Evolutionary conservation across 2,329 filamentous ascomycete species (phyloP).

Genomic region (Aspergillus pseudonomiae): DNA sequence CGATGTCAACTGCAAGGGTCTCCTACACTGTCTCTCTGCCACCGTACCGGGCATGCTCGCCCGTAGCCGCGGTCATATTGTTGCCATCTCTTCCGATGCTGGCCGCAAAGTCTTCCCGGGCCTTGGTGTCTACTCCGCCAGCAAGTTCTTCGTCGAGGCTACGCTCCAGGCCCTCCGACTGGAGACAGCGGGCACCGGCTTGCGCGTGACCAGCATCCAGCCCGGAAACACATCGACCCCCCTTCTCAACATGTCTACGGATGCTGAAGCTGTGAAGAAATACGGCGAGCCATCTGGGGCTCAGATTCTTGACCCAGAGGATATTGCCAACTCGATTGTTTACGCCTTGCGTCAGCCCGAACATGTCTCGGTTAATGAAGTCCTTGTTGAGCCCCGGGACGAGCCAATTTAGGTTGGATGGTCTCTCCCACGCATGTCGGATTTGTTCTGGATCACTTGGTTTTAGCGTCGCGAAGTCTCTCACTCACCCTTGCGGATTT

Average conservation of each 20-base stretch:
- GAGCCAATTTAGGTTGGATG: conserved; percentile 63
- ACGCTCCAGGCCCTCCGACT: conserved; percentile 74
- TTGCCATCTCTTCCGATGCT: conserved; percentile 80
- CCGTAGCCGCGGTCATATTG: conserved; percentile 71
- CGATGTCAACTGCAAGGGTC: conserved; percentile 84
- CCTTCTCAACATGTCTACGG: conserved; percentile 73
- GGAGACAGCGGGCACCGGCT: conserved; percentile 73
- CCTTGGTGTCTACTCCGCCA: conserved; percentile 78
- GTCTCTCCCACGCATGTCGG: not conserved
- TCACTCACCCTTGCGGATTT: not conserved
- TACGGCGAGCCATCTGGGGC: conserved; percentile 76
- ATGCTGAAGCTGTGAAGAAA: conserved; percentile 75
- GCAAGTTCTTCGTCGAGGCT: conserved; percentile 84
- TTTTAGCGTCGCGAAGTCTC: not conserved
- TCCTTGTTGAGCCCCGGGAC: conserved; percentile 76
- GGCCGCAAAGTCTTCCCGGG: conserved; percentile 82
- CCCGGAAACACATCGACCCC: conserved; percentile 77
- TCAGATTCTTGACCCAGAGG: conserved; percentile 71
- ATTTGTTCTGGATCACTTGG: not conserved
- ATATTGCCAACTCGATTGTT: conserved; percentile 73
- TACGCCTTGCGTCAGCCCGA: conserved; percentile 74
- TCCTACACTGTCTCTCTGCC: conserved; percentile 71
- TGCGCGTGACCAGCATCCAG: conserved; percentile 75
- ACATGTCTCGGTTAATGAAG: conserved; percentile 78
- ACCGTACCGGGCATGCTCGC: conserved; percentile 72